Percentiles rank a stretch among this genome's conserved stretches.
phyloP scores from a whole-genome alignment of 768 basidiomycete genomes.

The Boletus pseudopeckii region DNA sequence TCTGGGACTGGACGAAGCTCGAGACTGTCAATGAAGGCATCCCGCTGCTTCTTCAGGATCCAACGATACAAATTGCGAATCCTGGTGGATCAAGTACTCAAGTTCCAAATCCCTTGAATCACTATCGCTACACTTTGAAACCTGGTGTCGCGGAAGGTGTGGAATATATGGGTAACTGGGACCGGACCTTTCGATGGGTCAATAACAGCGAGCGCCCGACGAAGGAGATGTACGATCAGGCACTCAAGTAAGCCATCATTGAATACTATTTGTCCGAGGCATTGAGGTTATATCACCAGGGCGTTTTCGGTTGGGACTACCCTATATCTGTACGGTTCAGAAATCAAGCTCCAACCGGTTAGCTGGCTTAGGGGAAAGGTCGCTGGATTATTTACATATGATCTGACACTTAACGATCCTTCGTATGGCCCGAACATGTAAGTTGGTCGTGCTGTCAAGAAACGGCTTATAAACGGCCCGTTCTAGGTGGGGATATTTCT shows the following conservation, averaged over 20 bases:
- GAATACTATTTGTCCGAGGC: too few relatives aligned
- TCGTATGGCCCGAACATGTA: constrained; percentile 18
- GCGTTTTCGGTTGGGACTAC: not conserved
- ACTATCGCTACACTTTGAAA: constrained; percentile 2
- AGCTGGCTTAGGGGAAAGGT: constrained; percentile 18
- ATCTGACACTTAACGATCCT: constrained; percentile 6
- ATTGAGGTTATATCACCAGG: not conserved
- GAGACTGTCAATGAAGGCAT: constrained; percentile 4
- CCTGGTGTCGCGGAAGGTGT: not conserved
- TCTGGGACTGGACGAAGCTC: constrained; percentile 17
- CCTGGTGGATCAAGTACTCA: not conserved
- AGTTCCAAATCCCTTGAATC: constrained; percentile 14
- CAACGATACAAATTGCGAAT: not conserved
- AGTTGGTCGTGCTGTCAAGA: not conserved
- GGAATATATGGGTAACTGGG: constrained; percentile 8
- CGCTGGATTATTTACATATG: constrained; percentile 12
- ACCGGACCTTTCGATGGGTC: constrained; percentile 17
- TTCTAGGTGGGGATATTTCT: constrained; percentile 20
- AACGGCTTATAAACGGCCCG: not conserved
- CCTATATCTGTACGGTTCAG: not conserved
- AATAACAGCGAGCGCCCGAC: not conserved
- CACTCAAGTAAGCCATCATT: constrained; percentile 7
- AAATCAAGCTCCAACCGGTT: not conserved
- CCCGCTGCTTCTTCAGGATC: constrained; percentile 1
- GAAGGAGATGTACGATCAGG: constrained; percentile 8